Evolutionary conservation across 495 filamentous ascomycete species (phyloP), one percentile per base, ranked within the genome.

Genomic region (Cairneyella variabilis): DNA sequence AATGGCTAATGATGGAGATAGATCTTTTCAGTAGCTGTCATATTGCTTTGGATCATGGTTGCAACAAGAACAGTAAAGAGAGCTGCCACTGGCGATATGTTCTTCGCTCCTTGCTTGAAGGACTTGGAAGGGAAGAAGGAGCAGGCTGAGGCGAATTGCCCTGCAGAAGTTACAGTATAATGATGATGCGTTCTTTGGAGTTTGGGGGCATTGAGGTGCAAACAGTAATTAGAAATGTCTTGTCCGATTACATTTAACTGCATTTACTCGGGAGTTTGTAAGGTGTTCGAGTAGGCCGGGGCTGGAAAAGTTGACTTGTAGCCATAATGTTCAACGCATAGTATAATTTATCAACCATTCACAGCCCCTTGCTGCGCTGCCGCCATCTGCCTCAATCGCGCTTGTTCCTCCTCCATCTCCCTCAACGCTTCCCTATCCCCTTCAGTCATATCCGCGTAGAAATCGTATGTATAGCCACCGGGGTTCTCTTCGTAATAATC

Each of bases 11-110:
- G 21, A 47, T 28, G 39, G 14, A 11, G 7, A 26, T 58, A 75
- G 77, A 73, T 78, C 41, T 63, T 80, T 6, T 76, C 77, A 5
- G 44, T 74, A 2, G 61, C 53, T 27, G 79, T 80, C 5, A 66
- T 73, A 2, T 48, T 76, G 2, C 62, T 83, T 7, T 83, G 80
- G 80, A 62, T 77, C 14, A 46, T 78, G 10, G 72, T 83, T 5
- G 67, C 69, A 8, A 32, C 64, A 8, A 64, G 67, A 23, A 83
- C 80, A 1, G 45, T 77, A 8, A 60, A 69, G 22, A 68, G 72
- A 14, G 62, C 69, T 1, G 17, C 68, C 1, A 71, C 71, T 1
- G 77, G 78, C 1, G 64, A 73, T 22, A 52, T 83, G 22, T 72
- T 82, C 51, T 62, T 69, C 39, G 76, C 78, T 0, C 78, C 79